Base-by-base conservation (phyloP, 1,139 yeast species). In the Saccharomycopsis phalli region DNA sequence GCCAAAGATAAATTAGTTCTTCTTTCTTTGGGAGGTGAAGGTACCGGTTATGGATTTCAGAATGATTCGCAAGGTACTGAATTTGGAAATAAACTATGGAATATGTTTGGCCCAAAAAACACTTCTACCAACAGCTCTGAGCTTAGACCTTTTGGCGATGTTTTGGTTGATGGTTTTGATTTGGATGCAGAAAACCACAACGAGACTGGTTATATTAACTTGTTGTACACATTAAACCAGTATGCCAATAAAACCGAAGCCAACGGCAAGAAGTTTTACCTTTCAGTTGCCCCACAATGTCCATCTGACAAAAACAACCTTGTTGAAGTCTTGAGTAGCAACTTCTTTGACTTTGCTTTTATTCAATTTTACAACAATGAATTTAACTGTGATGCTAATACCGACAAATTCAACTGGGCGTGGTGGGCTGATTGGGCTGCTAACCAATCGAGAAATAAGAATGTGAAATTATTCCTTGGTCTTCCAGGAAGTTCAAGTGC, bases 231-330 rank as follows among this genome's bases (percentile, higher is more conserved):
- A 45, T 68, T 88, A 53, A 76, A 88, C 63, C 51, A 56, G 10
- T 64, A 71, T 47, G 84, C 71, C 52, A 30, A 32, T 2, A 16
- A n/a, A 19, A 6, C 36, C 46, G 63, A 63, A 16, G 57, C 63
- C 18, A 79, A 76, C 53, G 67, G 81, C 19, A 79, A 74, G 58
- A 54, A 61, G 14, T 87, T 82, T 63, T 87, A 82, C 59, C 65
- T 88, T 37, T 74, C 94, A 40, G 95, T 95, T 49, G 94, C 97
- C 49, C 97, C 97, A 21, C 97, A 88, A 65, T 88, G 97, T 65
- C 83, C 81, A 17, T 83, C 78, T 57, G 96, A 96, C 19, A 96
- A 88, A 63, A 84, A 80, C 8, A 74, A 81, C 35, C 76, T 81
- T 34, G 94, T 94, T 47, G 74, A 76, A 41, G 62, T 82, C 28